Base-by-base conservation (phyloP, 768 basidiomycete genomes). In the Auriscalpium vulgare region DNA sequence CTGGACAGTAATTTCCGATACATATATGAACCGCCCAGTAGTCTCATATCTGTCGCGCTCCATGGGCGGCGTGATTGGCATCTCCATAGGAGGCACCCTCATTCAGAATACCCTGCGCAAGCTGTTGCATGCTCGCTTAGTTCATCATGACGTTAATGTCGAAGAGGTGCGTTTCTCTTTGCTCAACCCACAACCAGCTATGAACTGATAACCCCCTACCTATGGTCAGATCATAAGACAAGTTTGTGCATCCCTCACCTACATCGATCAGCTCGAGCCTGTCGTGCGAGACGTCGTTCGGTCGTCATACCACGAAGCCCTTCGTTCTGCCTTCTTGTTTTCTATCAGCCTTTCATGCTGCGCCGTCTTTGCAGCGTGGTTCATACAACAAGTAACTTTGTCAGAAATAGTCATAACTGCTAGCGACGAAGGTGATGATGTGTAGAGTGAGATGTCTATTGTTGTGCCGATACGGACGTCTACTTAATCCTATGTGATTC, bases 31-130 rank as follows among this genome's bases (percentile, higher is more conserved):
- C 1, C 40, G 14, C 23, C 53, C 44, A n/a, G 21, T 38, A 59
- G 60, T 59, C 9, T 59, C 51, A 17, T 61, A 59, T 37, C 60
- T 61, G 8, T 61, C 59, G 43, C 53, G 57, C 9, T 55, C 53
- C 34, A n/a, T 61, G 23, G 60, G 60, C 8, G 11, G 29, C 11
- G 59, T 61, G n/a, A 11, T 61, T 36, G 58, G 60, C 13, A 50
- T 61, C 29, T 56, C 60, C 17, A 17, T 52, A 7, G 54, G 58
- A 7, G 55, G 57, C 34, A 47, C 59, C 35, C 11, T 61, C 37
- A 34, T 59, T 13, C 60, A 61, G 35, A n/a, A 51, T 19, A 50
- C 43, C 10, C 45, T 61, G 34, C 58, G 60, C 40, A 17, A 43
- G 4, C 4, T 17, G 40, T 8, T 43, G 40, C 40, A 43, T 17